Base-by-base conservation (phyloP, 805 yeast genomes). In the Zygosaccharomyces siamensis region DNA sequence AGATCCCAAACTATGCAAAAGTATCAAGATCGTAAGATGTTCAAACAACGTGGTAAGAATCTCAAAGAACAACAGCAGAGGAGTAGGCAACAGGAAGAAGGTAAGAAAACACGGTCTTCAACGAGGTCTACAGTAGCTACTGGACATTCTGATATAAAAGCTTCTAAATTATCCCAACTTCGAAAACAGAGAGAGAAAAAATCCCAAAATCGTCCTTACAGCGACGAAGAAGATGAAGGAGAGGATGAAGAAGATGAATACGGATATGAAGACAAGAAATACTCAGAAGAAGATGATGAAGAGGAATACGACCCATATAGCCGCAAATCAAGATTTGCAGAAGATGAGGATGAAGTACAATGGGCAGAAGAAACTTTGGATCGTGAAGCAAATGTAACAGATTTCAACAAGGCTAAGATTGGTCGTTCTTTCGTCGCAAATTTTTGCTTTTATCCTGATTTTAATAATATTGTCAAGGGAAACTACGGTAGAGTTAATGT, bases 1-100 rank as follows among this genome's bases (percentile, higher is more conserved):
- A 87, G 99, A 68, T 80, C 88, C 7, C 97, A 89, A 69, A 95
- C 87, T 53, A 79, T 88, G 81, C 96, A 92, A 67, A 81, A 86
- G 56, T 90, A 75, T 69, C 83, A 86, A 51, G 98, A 93, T 70
- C 81, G 89, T 62, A 79, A 79, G 64, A 83, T 85, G 59, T 80
- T 95, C 60, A 89, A 86, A 26, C 84, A 88, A 63, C 84, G 98
- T 69, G 84, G 88, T 58, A 79, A 73, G 61, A 80, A 79, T 21
- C 54, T 63, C 35, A 58, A 60, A 48, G 59, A 58, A 42, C 66
- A 62, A 39, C 61, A 57, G 42, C 61, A 57, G 43, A 51, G 48
- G 46, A 57, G 52, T 56, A 56, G 43, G 54, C 65, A 56, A 54
- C 63, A 53, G 52, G 55, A 54, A 52, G 58, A 55, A 18, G 52